These are phyloP conservation scores for Scleromitrula shiraiana DNA, from an alignment of 2,329 filamentous ascomycete species.

Conservation along the genomic window DNA sequence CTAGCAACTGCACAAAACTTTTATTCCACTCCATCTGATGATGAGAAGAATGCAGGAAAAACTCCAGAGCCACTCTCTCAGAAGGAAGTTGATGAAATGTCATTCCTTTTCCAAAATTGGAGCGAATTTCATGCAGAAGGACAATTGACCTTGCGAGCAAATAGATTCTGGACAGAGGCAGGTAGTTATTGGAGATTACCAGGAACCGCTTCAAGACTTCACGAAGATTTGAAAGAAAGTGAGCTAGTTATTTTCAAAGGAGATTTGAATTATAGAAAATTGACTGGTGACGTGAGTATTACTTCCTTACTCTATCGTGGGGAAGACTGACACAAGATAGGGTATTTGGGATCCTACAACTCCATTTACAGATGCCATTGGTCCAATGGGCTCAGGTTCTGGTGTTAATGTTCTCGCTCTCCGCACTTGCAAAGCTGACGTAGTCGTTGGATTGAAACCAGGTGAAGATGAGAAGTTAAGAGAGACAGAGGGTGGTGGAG, in stretches of 20 bases:
- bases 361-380: slow-evolving; percentile 75
- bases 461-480: slow-evolving; percentile 79
- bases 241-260: slow-evolving; percentile 96
- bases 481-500: slow-evolving; percentile 59
- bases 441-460: slow-evolving; percentile 76
- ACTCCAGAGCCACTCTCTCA: slow-evolving; percentile 56
- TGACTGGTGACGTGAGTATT: slow-evolving; percentile 72
- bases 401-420: slow-evolving; percentile 80
- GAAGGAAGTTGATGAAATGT: slow-evolving; percentile 57
- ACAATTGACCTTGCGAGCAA: slow-evolving; percentile 72
- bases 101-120: slow-evolving; percentile 79
- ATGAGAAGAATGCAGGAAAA: slow-evolving; percentile 49
- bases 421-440: slow-evolving; percentile 93
- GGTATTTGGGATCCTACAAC: slow-evolving; percentile 80
- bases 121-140: slow-evolving; percentile 72
- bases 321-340: slow-evolving; percentile 33
- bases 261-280: slow-evolving; percentile 91
- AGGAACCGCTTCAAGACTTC: slow-evolving; percentile 54
- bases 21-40: slow-evolving; percentile 67
- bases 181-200: slow-evolving; percentile 89
- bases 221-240: slow-evolving; percentile 70
- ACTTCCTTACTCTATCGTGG: slow-evolving; percentile 7
- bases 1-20: slow-evolving; percentile 71
- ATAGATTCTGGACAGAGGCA: slow-evolving; percentile 82
- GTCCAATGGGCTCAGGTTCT: slow-evolving; percentile 72